A percentile compares a stretch with the other conserved stretches of the same genome.
Conservation (phyloP, 768 basidiomycete genomes). For the Scleroderma citrinum region DNA sequence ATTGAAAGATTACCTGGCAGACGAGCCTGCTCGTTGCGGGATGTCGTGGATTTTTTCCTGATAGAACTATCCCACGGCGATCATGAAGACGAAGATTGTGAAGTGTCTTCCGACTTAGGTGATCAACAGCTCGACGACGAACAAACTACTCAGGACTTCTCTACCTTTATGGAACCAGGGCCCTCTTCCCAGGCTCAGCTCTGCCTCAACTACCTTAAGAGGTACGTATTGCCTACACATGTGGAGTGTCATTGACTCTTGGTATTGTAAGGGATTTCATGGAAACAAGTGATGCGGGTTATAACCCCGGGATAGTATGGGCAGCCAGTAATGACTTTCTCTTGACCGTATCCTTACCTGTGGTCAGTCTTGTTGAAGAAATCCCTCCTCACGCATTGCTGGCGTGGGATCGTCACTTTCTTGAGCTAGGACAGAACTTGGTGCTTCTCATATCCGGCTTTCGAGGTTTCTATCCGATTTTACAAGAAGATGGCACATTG, state of each 20-base stretch:
- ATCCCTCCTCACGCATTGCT: constrained; percentile 62
- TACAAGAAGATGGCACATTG: constrained; percentile 40
- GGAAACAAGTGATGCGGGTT: constrained; percentile 50
- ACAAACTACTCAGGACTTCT: constrained; percentile 13
- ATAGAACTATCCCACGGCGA: background rate
- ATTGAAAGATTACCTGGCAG: constrained; percentile 41
- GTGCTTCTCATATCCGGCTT: constrained; percentile 61
- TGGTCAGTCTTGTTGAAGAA: constrained; percentile 42
- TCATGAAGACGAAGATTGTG: no score
- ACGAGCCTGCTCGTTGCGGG: constrained; percentile 38
- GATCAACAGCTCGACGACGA: constrained; percentile 29
- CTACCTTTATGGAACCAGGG: background rate
- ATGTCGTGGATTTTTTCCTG: constrained; percentile 41
- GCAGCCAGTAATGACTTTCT: constrained; percentile 46
- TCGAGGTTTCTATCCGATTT: constrained; percentile 46
- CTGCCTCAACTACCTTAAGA: constrained; percentile 4
- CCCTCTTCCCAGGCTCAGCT: background rate
- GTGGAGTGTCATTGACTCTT: constrained; percentile 3
- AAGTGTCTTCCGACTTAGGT: constrained; percentile 27
- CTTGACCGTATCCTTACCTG: constrained; percentile 52
- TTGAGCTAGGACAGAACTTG: constrained; percentile 51
- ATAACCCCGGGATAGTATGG: constrained; percentile 54
- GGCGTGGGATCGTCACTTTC: constrained; percentile 66
- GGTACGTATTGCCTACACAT: background rate
- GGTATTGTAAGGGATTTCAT: constrained; percentile 45